These are phyloP conservation scores for Trifolium fragiferum DNA, from an alignment of 306 rosid genomes.

Conservation along the genomic window DNA sequence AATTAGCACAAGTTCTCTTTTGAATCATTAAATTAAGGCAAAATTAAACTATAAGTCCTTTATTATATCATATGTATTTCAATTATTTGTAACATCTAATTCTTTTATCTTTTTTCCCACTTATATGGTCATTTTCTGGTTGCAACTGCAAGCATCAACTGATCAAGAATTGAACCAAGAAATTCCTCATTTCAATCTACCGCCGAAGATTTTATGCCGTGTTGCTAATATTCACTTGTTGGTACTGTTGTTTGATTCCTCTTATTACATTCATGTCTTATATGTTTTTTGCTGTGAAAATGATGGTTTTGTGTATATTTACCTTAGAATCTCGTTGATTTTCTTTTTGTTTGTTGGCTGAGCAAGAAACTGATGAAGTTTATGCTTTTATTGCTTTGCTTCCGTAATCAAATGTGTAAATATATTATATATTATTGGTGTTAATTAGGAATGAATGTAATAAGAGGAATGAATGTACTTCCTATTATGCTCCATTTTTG, in stretches of 20 bases:
- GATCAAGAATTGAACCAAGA: constrained; percentile 75
- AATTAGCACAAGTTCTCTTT: no score
- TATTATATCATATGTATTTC: no score
- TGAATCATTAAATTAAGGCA: no score
- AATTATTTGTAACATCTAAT: no score
- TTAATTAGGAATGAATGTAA: no score
- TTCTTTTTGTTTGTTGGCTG: constrained; percentile 59
- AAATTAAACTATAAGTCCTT: no score
- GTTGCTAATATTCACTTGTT: constrained; percentile 60
- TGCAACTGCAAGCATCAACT: constrained; percentile 76
- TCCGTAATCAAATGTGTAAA: constrained; percentile 74
- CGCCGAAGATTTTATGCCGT: constrained; percentile 78
- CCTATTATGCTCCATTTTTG: no score
- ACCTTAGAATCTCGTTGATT: constrained; percentile 33
- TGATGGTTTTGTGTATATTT: constrained; percentile 25
- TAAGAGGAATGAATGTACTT: no score
- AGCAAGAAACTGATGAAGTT: constrained; percentile 84
- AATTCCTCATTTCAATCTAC: constrained; percentile 73
- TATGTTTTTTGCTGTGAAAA: not conserved
- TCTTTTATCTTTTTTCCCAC: no score
- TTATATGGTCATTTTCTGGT: no score
- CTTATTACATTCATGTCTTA: constrained; percentile 20
- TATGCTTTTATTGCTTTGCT: constrained; percentile 81
- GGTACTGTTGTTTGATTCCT: constrained; percentile 61
- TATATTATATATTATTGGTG: not conserved